Conservation (phyloP, 371 early-diverging fungal species). For the Rhizopus delemar region DNA sequence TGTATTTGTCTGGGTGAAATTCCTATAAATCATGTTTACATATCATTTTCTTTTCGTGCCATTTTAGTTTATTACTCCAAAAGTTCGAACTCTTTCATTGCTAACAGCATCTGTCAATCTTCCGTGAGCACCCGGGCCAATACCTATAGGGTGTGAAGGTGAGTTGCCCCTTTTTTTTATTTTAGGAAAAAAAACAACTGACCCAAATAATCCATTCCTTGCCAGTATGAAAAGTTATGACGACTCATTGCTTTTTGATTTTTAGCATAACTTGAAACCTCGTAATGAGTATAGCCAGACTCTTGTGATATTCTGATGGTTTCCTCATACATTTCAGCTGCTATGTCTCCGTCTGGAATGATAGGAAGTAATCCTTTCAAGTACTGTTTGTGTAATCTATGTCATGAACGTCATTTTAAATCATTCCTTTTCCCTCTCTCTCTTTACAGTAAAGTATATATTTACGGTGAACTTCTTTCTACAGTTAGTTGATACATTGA, state of each 20-base stretch:
- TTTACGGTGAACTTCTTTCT: slow-evolving; percentile 80
- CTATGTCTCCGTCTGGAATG: slow-evolving; percentile 55
- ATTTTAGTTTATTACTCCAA: slow-evolving; percentile 45
- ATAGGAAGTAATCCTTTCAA: slow-evolving; percentile 34
- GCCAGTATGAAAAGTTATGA: slow-evolving; percentile 87
- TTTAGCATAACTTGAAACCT: slow-evolving; percentile 79
- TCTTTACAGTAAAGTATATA: background rate
- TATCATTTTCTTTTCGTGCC: background rate
- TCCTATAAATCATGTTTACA: slow-evolving; percentile 30
- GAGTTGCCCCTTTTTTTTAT: background rate
- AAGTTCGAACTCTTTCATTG: slow-evolving; percentile 53
- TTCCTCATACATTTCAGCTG: slow-evolving; percentile 78
- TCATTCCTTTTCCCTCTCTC: too few species aligned
- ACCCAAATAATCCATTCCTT: slow-evolving; percentile 80
- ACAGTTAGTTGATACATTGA: slow-evolving; percentile 85
- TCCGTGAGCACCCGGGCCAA: slow-evolving; percentile 90
- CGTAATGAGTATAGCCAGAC: slow-evolving; percentile 76
- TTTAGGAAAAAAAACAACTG: slow-evolving; percentile 2
- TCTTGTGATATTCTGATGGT: slow-evolving; percentile 49
- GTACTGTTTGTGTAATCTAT: slow-evolving; percentile 59
- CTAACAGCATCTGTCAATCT: slow-evolving; percentile 49
- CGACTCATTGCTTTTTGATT: slow-evolving; percentile 49
- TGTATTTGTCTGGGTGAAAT: slow-evolving; percentile 59
- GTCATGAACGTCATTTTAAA: too few species aligned
- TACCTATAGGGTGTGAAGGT: slow-evolving; percentile 34